phyloP scores from a whole-genome alignment of 2,329 filamentous ascomycete genomes.

The Ophiognomonia clavigignenti-juglandacearum region DNA sequence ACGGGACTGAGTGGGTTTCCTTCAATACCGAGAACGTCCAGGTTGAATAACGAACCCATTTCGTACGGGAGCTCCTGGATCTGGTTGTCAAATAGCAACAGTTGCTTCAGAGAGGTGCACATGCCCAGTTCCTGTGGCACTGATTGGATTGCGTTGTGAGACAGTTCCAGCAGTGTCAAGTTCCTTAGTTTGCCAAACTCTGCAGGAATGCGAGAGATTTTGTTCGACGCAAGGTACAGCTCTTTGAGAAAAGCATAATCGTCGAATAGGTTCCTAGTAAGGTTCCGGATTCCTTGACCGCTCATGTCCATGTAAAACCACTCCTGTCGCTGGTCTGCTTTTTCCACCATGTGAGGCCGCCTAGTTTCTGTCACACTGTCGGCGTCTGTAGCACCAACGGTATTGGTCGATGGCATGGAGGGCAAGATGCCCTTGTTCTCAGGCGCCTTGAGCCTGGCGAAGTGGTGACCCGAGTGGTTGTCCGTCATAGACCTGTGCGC shows the following conservation, averaged over 20 bases:
- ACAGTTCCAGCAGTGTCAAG: slow-evolving; percentile 79
- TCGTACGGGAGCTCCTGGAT: slow-evolving; percentile 79
- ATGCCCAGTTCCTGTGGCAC: slow-evolving; percentile 92
- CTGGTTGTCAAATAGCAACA: slow-evolving; percentile 87
- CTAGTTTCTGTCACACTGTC: slow-evolving; percentile 53
- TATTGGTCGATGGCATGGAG: slow-evolving; percentile 45
- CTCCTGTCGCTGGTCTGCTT: slow-evolving; percentile 66
- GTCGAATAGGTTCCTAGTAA: slow-evolving; percentile 73
- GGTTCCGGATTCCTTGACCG: slow-evolving; percentile 85
- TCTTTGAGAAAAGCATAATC: slow-evolving; percentile 85
- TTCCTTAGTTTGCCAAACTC: slow-evolving; percentile 78
- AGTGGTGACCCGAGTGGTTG: slow-evolving; percentile 62
- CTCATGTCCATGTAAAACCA: slow-evolving; percentile 95
- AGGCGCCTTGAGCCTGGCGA: slow-evolving; percentile 65
- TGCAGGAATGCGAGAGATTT: slow-evolving; percentile 72
- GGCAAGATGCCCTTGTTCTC: slow-evolving; percentile 64
- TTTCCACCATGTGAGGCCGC: slow-evolving; percentile 61
- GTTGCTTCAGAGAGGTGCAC: slow-evolving; percentile 84
- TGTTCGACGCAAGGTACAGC: slow-evolving; percentile 91
- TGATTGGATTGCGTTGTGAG: slow-evolving; percentile 76
- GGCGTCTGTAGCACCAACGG: slow-evolving; percentile 43
- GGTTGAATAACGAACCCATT: slow-evolving; percentile 79
- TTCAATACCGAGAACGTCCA: slow-evolving; percentile 87
- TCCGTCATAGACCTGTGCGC: slow-evolving; percentile 67
- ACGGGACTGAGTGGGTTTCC: slow-evolving; percentile 79